Base-by-base conservation (phyloP, 352 stramenopile species). In the Phytophthora europaea region DNA sequence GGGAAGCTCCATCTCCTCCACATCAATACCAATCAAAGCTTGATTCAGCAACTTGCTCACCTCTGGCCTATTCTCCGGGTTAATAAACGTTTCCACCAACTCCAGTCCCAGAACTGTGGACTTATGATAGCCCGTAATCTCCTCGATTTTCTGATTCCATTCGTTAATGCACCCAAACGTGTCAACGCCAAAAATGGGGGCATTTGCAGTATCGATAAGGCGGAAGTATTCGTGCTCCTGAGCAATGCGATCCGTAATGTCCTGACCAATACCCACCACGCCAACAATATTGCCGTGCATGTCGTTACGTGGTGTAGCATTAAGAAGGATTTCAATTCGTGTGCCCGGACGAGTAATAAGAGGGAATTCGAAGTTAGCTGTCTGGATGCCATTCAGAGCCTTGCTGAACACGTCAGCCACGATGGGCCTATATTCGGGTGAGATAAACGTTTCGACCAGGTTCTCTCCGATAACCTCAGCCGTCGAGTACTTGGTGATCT, bases 321-420 rank as follows among this genome's bases (percentile, higher is more conserved):
- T 94, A 18, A 94, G 71, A 64, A 94, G 65, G 61, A 94, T 93
- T 65, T 93, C 86, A 58, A 94, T 93, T 45, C 84, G 74, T 18
- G 85, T 92, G 2, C 85, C 85, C 4, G 87, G 83, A 12, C 85
- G 85, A 38, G 88, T 94, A 38, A 94, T 93, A 6, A 96, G 62
- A 62, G 88, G 80, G 79, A 95, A 96, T 67, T 97, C 92, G 54
- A 98, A 97, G 80, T 94, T 94, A 0, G 79, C 85, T 9, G 87
- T 94, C 54, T 94, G 72, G n/a, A 93, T 82, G 16, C 88, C 88
- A 34, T 80, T 82, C 18, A 94, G 59, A 8, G 85, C 88, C 58
- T 93, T 93, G 52, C 66, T 84, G 47, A 94, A 89, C 23, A 94
- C 87, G 6, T 94, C 85, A 2, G 82, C 82, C 20, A 94, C 87